Percentiles rank a stretch among this genome's conserved stretches.
These are phyloP conservation scores for Senna tora DNA, from an alignment of 306 rosid species.

Conservation along the genomic window DNA sequence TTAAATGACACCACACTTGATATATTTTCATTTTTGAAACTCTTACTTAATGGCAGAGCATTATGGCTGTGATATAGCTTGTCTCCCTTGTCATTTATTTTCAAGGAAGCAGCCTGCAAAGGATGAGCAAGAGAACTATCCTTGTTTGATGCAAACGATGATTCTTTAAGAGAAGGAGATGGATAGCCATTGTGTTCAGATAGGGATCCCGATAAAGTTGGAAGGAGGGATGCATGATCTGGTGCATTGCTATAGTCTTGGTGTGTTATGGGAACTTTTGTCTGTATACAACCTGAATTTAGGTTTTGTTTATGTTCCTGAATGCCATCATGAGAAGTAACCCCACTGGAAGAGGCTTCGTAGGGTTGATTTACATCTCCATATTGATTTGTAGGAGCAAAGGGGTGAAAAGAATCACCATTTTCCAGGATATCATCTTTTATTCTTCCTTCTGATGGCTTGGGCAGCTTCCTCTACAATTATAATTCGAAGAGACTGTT, in stretches of 20 bases:
- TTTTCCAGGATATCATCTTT: constrained; percentile 34
- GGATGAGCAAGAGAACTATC: constrained; percentile 42
- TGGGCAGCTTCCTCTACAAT: constrained; percentile 42
- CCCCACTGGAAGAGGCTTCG: constrained; percentile 41
- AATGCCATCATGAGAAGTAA: constrained; percentile 38
- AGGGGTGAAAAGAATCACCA: constrained; percentile 42
- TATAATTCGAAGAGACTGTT: constrained; percentile 31
- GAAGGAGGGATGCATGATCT: constrained; percentile 40
- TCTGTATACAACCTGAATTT: constrained; percentile 34
- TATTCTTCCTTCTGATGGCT: constrained; percentile 43
- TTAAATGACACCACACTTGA: constrained; percentile 32
- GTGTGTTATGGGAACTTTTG: constrained; percentile 33
- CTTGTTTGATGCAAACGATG: constrained; percentile 51
- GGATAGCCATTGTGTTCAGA: constrained; percentile 41
- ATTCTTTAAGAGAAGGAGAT: constrained; percentile 51
- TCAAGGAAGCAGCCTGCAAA: constrained; percentile 40
- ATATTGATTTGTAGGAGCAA: constrained; percentile 37
- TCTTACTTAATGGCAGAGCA: constrained; percentile 40
- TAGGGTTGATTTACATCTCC: constrained; percentile 38
- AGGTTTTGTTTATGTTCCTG: constrained; percentile 37
- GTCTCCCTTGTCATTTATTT: constrained; percentile 42
- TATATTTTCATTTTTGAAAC: constrained; percentile 39
- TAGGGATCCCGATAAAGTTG: constrained; percentile 43
- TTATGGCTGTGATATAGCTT: constrained; percentile 32
- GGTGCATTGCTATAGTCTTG: constrained; percentile 33